Conservation (phyloP, 306 rosid genomes). For the Macrotyloma uniflorum region DNA sequence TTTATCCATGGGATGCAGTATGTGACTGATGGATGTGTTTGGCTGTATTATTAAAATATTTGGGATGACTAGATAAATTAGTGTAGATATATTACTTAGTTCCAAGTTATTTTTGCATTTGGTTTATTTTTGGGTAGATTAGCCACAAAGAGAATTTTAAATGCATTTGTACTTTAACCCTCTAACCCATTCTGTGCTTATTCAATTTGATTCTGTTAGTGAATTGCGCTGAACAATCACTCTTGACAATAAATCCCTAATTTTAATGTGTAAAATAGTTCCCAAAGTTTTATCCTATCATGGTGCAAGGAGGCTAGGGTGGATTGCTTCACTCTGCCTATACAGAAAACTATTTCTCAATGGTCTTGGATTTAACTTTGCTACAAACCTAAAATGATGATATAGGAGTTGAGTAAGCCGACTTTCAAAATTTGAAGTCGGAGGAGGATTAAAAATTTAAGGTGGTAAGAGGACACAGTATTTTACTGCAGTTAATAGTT, state of each 20-base stretch:
- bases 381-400: background rate
- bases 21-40: conserved; percentile 15
- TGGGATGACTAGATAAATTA: conserved; percentile 3
- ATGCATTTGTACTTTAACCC: background rate
- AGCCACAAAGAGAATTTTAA: background rate
- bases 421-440: background rate
- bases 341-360: background rate
- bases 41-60: background rate
- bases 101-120: background rate
- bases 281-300: background rate
- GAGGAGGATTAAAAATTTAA: background rate
- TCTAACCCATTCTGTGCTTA: background rate
- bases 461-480: background rate
- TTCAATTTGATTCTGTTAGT: background rate
- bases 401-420: background rate
- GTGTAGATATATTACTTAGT: background rate
- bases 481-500: background rate
- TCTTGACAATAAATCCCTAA: background rate
- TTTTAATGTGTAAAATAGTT: background rate
- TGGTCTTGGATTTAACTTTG: background rate
- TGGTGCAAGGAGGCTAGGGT: background rate
- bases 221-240: background rate
- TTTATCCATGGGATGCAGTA: conserved; percentile 17
- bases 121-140: background rate
- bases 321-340: background rate